Evolutionary conservation across 768 basidiomycete species (phyloP), one percentile per base, ranked within the genome.

Genomic region (Russula earlei): DNA sequence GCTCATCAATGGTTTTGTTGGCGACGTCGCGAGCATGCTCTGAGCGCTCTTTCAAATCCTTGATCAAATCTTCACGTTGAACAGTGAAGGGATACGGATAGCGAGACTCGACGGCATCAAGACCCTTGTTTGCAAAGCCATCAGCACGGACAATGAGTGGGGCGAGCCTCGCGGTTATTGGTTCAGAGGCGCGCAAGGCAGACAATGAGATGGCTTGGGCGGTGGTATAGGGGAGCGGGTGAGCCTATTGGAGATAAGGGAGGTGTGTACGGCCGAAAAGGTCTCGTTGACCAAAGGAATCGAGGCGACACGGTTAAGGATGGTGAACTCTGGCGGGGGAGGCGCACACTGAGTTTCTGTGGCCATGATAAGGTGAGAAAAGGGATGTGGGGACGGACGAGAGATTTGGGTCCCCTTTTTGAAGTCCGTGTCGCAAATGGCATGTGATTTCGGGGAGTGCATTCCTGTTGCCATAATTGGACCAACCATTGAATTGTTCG

Each of bases 31-130:
- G 71, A 6, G 78, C 75, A 41, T 80, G 78, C 64, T 85, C 77
- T 46, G 75, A 77, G 55, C 74, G 72, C 56, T 80, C 74, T 62
- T 77, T 80, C 37, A 88, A 75, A 57, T 78, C 80, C 11, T 71
- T 74, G 29, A 74, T 74, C 20, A 91, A 78, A 3, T 90, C 87
- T 63, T 85, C 84, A 3, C 87, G 83, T 64, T 81, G 80, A 17
- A 79, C 79, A 57, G 80, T 74, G 77, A 90, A 91, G 5, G 87
- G 80, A 66, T 83, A 84, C 12, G 88, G 89, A 66, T 82, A 88
- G 50, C 79, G 79, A 52, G 77, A 74, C 72, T 89, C 76, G 52
- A 90, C 84, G 19, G 68, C 81, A 66, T 91, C 87, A 37, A 88
- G 75, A 27, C 81, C 84, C 72, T 79, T 83, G 76, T 87, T 86